These are phyloP conservation scores for Cryomyces antarcticus DNA, from an alignment of 495 filamentous ascomycete genomes.

Conservation along the genomic window DNA sequence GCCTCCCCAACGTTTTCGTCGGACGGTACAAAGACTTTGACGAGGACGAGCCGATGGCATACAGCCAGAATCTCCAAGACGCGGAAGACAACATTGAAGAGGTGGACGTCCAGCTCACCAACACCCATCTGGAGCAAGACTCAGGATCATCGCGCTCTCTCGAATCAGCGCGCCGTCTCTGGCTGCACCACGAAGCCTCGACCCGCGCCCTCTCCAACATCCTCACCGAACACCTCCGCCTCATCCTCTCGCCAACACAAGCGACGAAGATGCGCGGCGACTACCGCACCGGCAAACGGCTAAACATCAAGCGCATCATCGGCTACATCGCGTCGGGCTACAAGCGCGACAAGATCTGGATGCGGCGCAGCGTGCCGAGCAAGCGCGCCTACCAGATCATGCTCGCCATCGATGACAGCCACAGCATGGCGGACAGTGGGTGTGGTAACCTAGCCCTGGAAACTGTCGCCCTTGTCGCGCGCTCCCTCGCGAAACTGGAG, in stretches of 20 bases:
- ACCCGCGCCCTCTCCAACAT: slow-evolving; percentile 73
- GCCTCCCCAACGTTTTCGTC: neutral
- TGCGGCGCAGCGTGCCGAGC: slow-evolving; percentile 73
- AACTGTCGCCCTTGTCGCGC: slow-evolving; percentile 72
- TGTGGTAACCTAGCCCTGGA: slow-evolving; percentile 62
- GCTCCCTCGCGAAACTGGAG: slow-evolving; percentile 75
- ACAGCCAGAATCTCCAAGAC: neutral
- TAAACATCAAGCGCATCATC: slow-evolving; percentile 98
- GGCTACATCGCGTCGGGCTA: slow-evolving; percentile 94
- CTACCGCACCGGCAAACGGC: slow-evolving; percentile 91
- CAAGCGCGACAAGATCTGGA: slow-evolving; percentile 99
- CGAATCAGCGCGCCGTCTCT: slow-evolving; percentile 54
- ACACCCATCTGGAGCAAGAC: slow-evolving; percentile 41
- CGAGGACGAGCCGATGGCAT: neutral
- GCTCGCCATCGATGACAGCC: slow-evolving; percentile 89
- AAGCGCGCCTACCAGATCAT: slow-evolving; percentile 94
- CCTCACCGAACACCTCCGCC: slow-evolving; percentile 78
- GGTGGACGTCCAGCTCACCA: slow-evolving; percentile 52
- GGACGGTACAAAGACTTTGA: neutral
- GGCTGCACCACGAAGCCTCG: slow-evolving; percentile 62
- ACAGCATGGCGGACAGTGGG: slow-evolving; percentile 66
- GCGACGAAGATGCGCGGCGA: slow-evolving; percentile 93
- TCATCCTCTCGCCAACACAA: slow-evolving; percentile 84
- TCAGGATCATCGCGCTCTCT: slow-evolving; percentile 16
- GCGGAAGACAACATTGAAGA: slow-evolving; percentile 41